A percentile compares a stretch with the other conserved stretches of the same genome.
Conservation (phyloP, 805 yeast genomes). For the Yamadazyma kitorensis region DNA sequence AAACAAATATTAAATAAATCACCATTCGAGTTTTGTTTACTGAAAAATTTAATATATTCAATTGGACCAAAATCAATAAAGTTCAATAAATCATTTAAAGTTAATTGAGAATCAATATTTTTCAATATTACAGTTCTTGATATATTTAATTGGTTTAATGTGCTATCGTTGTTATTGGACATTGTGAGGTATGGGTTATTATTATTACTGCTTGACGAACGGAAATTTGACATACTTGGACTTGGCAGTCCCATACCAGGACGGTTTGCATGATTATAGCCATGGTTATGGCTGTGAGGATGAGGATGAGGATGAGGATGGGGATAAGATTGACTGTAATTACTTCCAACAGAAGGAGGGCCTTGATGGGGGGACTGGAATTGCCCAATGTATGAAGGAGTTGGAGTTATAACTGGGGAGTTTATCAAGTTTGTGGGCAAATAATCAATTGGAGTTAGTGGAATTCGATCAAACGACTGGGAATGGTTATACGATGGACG, state of each 20-base stretch:
- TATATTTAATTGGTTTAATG: constrained; percentile 33
- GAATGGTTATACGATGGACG: too few relatives aligned
- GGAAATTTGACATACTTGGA: background rate
- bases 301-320: constrained; percentile 1
- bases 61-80: constrained; percentile 58
- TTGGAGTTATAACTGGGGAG: background rate
- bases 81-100: constrained; percentile 37
- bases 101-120: constrained; percentile 23
- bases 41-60: constrained; percentile 50
- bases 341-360: background rate
- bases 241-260: background rate
- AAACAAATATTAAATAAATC: constrained; percentile 25
- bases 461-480: constrained; percentile 4
- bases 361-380: background rate
- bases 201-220: background rate
- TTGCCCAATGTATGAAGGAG: background rate
- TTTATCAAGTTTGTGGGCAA: constrained; percentile 11
- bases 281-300: constrained; percentile 7
- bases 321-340: constrained; percentile 2
- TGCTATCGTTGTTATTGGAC: constrained; percentile 13
- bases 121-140: constrained; percentile 35
- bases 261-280: background rate
- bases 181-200: constrained; percentile 6
- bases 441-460: constrained; percentile 11
- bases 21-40: constrained; percentile 24